Base-by-base conservation (phyloP, 2,329 filamentous ascomycete genomes). In the Orbilia quercus region DNA sequence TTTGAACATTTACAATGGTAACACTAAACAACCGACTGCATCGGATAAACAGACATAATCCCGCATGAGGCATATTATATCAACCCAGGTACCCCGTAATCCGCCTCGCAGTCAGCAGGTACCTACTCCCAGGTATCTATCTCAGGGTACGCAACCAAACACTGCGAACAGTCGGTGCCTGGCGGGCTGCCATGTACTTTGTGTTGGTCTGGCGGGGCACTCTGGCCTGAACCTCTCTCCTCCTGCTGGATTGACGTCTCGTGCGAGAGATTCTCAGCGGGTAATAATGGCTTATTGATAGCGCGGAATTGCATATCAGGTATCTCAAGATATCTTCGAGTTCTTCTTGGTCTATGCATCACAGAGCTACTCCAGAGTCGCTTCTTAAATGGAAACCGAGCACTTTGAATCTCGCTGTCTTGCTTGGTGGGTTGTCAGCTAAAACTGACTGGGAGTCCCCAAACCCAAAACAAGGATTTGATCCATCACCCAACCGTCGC, bases 211-310 rank as follows among this genome's bases (percentile, higher is more conserved):
- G 44, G 58, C 51, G 66, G 57, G 66, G 51, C 36, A 48, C n/a
- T n/a, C n/a, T n/a, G n/a, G n/a, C n/a, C n/a, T n/a, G n/a, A n/a
- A n/a, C n/a, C n/a, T n/a, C n/a, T n/a, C n/a, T n/a, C n/a, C n/a
- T n/a, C 42, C 22, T 23, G 54, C 20, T 48, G 28, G 23, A 38
- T 50, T 71, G 58, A n/a, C n/a, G 28, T 71, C 66, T 71, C 66
- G 66, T 71, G 66, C 66, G 66, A 71, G 66, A 71, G 40, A 58
- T 12, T 20, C 20, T 2, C 28, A 31, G 28, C 28, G 6, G 34
- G n/a, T n/a, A n/a, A n/a, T n/a, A n/a, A n/a, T n/a, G 11, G 20
- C 65, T 62, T 71, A 71, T 71, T 51, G 58, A 71, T 71, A 71
- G 66, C 66, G 42, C 48, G n/a, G 2, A 57, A 4, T 1, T 16